A percentile compares a stretch with the other conserved stretches of the same genome.
These are phyloP conservation scores for Eustoma russellianum DNA, from an alignment of 257 asterid genomes.

Conservation along the genomic window DNA sequence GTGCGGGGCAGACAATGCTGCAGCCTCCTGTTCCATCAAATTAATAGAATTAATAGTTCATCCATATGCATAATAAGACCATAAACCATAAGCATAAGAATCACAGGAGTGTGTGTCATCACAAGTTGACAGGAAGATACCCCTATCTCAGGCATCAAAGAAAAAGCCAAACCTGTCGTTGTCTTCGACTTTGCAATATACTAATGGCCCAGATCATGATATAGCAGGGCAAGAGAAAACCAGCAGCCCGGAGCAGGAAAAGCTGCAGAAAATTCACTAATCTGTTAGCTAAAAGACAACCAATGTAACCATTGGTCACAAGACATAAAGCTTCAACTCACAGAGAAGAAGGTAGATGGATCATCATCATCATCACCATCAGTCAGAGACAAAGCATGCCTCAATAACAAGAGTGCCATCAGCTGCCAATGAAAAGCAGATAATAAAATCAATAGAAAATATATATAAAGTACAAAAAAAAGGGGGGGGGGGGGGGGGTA, in stretches of 20 bases:
- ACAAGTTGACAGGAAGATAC: neutral
- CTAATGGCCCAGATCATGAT: constrained; percentile 97
- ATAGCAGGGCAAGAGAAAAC: constrained; percentile 95
- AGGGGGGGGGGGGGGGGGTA: neutral
- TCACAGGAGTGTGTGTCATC: neutral
- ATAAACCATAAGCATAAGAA: neutral
- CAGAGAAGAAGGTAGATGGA: constrained; percentile 66
- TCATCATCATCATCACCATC: constrained; percentile 73
- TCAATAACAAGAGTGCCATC: constrained; percentile 89
- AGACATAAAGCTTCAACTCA: constrained; percentile 24
- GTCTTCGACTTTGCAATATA: constrained; percentile 84
- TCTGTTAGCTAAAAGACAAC: constrained; percentile 8
- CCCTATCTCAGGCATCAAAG: neutral
- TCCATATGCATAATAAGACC: neutral
- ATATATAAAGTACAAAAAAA: neutral
- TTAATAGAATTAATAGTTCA: constrained; percentile 1
- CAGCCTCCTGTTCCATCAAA: constrained; percentile 59
- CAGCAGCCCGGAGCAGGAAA: constrained; percentile 87
- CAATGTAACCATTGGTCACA: neutral
- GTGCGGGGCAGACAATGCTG: constrained; percentile 83
- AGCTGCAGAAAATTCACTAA: constrained; percentile 42
- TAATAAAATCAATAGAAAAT: no score
- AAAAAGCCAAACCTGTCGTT: constrained; percentile 66
- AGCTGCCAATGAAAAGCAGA: constrained; percentile 38
- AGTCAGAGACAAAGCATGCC: constrained; percentile 73